These are phyloP conservation scores for Talaromyces funiculosus DNA, from an alignment of 2,329 filamentous ascomycete genomes.

Conservation along the genomic window DNA sequence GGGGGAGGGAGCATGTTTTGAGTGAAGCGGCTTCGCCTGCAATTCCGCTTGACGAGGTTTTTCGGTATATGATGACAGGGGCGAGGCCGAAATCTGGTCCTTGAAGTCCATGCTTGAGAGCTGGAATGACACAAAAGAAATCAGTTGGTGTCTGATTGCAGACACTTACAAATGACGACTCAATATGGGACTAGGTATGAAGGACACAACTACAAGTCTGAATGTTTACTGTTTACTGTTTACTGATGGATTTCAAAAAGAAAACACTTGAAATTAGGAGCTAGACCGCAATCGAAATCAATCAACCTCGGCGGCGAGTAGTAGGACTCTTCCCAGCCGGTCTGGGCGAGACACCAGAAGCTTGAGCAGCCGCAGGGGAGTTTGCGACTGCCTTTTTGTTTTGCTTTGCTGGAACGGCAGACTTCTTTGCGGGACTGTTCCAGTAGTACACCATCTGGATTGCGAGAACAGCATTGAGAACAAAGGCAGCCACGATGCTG, in stretches of 20 bases:
- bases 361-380: conserved; percentile 19
- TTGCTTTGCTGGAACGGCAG: conserved; percentile 32
- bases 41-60: conserved; percentile 43
- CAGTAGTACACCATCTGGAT: conserved; percentile 95
- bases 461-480: conserved; percentile 81
- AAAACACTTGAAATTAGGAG: conserved; percentile 3
- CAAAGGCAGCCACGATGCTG: conserved; percentile 84
- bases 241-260: neutral
- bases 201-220: neutral
- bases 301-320: conserved; percentile 50
- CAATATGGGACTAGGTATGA: neutral
- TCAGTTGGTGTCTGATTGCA: neutral
- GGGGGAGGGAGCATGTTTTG: conserved; percentile 21
- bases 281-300: conserved; percentile 9
- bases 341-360: conserved; percentile 39
- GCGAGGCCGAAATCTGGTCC: conserved; percentile 24
- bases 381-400: conserved; percentile 23
- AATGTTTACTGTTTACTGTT: neutral
- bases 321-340: conserved; percentile 46
- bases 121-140: neutral
- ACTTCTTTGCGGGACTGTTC: conserved; percentile 52
- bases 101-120: neutral
- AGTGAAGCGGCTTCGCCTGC: conserved; percentile 22
- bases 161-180: neutral
- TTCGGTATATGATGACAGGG: conserved; percentile 50